Evolutionary conservation across 1,284 basidiomycete species (phyloP).

Genomic region (Ceratobasidium sp.): DNA sequence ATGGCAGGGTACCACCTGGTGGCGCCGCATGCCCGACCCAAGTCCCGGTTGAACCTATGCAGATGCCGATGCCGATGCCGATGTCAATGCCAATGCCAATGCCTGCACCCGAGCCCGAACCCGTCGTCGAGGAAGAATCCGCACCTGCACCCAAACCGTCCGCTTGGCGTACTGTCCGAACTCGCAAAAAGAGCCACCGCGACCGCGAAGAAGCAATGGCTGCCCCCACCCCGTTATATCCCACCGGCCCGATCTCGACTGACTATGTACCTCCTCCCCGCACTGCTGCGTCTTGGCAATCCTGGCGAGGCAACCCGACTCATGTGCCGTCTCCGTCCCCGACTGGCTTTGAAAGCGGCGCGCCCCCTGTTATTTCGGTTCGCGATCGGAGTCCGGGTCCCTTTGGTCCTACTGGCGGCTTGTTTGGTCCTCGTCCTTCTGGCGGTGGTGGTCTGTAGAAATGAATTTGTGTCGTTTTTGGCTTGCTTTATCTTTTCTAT

Average conservation of each 20-base stretch:
- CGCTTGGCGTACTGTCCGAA: conserved; percentile 41
- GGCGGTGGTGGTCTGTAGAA: conserved; percentile 28
- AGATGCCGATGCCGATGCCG: conserved; percentile 11
- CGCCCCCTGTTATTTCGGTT: conserved; percentile 45
- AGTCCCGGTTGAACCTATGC: conserved; percentile 4
- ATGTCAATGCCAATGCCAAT: conserved; percentile 9
- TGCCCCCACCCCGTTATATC: conserved; percentile 39
- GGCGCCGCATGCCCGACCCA: conserved; percentile 28
- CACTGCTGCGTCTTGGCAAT: conserved; percentile 46
- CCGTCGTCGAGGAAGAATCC: conserved; percentile 32
- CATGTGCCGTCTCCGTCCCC: conserved; percentile 36
- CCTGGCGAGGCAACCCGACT: conserved; percentile 40
- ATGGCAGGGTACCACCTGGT: conserved; percentile 39
- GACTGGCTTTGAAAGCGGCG: conserved; percentile 32
- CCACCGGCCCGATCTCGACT: conserved; percentile 44
- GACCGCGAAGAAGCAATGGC: conserved; percentile 43
- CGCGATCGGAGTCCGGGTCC: conserved; percentile 47
- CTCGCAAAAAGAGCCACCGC: conserved; percentile 44
- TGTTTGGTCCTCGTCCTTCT: conserved; percentile 44
- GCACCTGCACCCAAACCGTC: conserved; percentile 32
- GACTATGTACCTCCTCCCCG: conserved; percentile 40
- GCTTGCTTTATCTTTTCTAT: conserved; percentile 22
- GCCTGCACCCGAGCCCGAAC: conserved; percentile 44
- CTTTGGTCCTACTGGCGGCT: conserved; percentile 47
- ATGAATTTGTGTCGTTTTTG: conserved; percentile 7